Base-by-base conservation (phyloP, 495 filamentous ascomycete species). In the Hyaloscypha hepaticicola region DNA sequence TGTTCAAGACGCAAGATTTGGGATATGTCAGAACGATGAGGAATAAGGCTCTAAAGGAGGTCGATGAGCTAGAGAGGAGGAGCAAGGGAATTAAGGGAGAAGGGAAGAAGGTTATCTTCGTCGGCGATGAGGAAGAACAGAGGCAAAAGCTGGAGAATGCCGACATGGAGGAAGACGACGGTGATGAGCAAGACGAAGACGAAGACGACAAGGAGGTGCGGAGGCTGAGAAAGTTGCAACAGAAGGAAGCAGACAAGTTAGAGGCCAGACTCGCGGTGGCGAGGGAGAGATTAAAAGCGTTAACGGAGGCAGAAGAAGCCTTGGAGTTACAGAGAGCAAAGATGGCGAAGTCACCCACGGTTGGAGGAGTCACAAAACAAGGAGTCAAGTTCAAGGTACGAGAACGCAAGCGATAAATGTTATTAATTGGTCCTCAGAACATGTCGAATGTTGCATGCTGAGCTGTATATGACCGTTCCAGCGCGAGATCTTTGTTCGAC, bases 1-100 rank as follows among this genome's bases (percentile, higher is more conserved):
- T 97, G 69, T 85, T 96, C 66, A 99, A 99, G 85, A 98, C 96
- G 51, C 96, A 99, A 78, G 95, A 99, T 78, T 80, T 89, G 33
- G 93, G 90, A 8, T 98, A 98, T 72, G 71, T 99, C 27, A 80
- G 92, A 69, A 92, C 80, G 53, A 77, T 77, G 74, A 74, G 82
- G n/a, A 83, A 79, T 67, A 75, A 80, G 56, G 77, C 79, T n/a
- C 68, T 69, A 61, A 79, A 78, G 68, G 79, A 82, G 50, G 73
- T 77, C 22, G 70, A 69, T 27, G 68, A 41, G 29, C 70, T 84
- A 22, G 77, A 82, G 71, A 75, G 79, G 72, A 70, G 80, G 19
- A 75, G 74, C 16, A 69, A 79, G 33, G 66, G 68, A 1, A 61
- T 71, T 41, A 33, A 48, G 27, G 51, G 68, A 12, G 49, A 49